Percentiles rank a stretch among this genome's conserved stretches.
phyloP scores from a whole-genome alignment of 2,329 filamentous ascomycete species.

The Tolypocladium paradoxum region DNA sequence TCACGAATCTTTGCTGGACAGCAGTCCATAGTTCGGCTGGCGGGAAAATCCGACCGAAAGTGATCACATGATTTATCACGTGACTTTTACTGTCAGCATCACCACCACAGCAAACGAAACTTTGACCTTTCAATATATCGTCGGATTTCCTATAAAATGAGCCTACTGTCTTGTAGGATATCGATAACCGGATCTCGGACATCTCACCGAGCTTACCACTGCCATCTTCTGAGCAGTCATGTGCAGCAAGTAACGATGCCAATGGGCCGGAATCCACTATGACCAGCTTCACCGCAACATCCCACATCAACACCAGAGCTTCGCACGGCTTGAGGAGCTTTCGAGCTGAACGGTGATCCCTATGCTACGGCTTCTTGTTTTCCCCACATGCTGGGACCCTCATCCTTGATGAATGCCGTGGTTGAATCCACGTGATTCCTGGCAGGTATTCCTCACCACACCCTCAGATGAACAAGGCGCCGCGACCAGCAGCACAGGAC shows the following conservation, averaged over 20 bases:
- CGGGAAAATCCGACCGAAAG: conserved; percentile 26
- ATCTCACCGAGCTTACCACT: background rate
- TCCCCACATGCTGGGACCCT: background rate
- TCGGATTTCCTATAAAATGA: no score
- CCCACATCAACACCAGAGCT: background rate
- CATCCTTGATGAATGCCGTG: background rate
- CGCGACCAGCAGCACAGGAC: background rate
- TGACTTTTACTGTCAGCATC: conserved; percentile 8
- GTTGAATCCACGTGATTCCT: background rate
- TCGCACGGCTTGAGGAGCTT: no score
- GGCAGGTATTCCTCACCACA: background rate
- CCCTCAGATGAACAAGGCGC: background rate
- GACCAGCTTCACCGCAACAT: background rate
- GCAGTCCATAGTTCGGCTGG: conserved; percentile 28
- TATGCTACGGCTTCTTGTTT: background rate
- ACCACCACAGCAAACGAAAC: background rate
- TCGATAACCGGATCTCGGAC: no score
- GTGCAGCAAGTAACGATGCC: background rate
- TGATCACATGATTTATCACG: conserved; percentile 20
- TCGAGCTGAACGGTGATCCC: background rate
- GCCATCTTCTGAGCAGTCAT: background rate
- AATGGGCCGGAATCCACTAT: background rate
- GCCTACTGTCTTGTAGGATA: background rate
- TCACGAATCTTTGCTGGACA: conserved; percentile 37
- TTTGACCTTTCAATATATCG: background rate